phyloP scores from a whole-genome alignment of 768 basidiomycete species.

The Suillus ampliporus region DNA sequence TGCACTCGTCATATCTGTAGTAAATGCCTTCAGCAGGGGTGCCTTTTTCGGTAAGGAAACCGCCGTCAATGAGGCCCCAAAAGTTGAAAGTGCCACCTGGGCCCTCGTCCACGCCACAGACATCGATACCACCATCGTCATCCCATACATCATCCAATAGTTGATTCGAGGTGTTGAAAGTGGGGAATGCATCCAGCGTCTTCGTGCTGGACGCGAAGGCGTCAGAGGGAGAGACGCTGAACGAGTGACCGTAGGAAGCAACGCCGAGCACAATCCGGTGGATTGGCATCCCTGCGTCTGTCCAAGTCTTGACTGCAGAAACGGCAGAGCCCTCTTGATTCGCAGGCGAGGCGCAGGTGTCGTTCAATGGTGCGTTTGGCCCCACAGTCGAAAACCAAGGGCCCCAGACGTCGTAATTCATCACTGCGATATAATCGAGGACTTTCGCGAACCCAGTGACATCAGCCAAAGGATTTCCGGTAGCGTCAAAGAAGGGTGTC shows the following conservation, averaged over 20 bases:
- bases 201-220: constrained; percentile 46
- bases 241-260: constrained; percentile 83
- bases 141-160: constrained; percentile 66
- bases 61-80: constrained; percentile 61
- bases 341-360: constrained; percentile 66
- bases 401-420: constrained; percentile 71
- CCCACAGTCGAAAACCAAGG: constrained; percentile 61
- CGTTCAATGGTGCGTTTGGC: constrained; percentile 81
- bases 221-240: constrained; percentile 42
- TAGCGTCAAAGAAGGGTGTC: constrained; percentile 64
- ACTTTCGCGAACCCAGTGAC: constrained; percentile 75
- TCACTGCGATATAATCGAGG: constrained; percentile 67
- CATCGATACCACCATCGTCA: constrained; percentile 49
- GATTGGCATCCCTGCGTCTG: constrained; percentile 72
- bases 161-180: constrained; percentile 49
- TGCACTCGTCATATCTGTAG: constrained; percentile 66
- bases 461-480: constrained; percentile 66
- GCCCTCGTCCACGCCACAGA: constrained; percentile 54
- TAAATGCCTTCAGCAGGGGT: constrained; percentile 48
- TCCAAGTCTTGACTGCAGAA: constrained; percentile 76
- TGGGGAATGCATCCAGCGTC: constrained; percentile 51
- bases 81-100: constrained; percentile 63
- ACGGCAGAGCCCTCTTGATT: constrained; percentile 78
- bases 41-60: constrained; percentile 49
- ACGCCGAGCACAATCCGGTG: constrained; percentile 79